A percentile compares a stretch with the other conserved stretches of the same genome.
Evolutionary conservation across 345 rosid species (phyloP).

Genomic region (Citrus sp.): DNA sequence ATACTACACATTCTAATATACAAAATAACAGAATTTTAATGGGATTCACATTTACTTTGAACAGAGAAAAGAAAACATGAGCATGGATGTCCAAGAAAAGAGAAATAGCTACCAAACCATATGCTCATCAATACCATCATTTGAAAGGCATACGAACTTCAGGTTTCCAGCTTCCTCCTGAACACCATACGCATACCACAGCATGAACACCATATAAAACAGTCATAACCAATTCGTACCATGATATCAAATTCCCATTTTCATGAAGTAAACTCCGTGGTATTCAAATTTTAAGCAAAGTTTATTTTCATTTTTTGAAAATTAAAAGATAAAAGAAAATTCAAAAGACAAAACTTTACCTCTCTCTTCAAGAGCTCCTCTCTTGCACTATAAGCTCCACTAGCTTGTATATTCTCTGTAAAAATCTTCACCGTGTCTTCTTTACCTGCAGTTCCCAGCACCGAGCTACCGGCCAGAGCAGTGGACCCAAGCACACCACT

Average conservation of each 20-base stretch:
- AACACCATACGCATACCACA: background rate
- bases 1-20: background rate
- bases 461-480: constrained; percentile 36
- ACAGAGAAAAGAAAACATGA: background rate
- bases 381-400: constrained; percentile 96
- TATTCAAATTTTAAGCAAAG: background rate
- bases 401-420: constrained; percentile 91
- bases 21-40: background rate
- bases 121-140: constrained; percentile 85
- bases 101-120: constrained; percentile 84
- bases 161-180: constrained; percentile 94
- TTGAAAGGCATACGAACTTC: constrained; percentile 75
- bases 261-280: background rate
- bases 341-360: constrained; percentile 31
- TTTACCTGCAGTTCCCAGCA: constrained; percentile 51
- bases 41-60: background rate
- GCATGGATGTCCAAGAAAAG: constrained; percentile 13
- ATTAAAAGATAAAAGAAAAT: background rate
- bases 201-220: background rate
- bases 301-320: no score
- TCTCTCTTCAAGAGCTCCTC: constrained; percentile 92
- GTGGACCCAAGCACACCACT: constrained; percentile 33
- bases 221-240: background rate
- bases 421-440: constrained; percentile 80
- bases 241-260: background rate